phyloP scores from a whole-genome alignment of 768 basidiomycete species.

The Mycena galopus region DNA sequence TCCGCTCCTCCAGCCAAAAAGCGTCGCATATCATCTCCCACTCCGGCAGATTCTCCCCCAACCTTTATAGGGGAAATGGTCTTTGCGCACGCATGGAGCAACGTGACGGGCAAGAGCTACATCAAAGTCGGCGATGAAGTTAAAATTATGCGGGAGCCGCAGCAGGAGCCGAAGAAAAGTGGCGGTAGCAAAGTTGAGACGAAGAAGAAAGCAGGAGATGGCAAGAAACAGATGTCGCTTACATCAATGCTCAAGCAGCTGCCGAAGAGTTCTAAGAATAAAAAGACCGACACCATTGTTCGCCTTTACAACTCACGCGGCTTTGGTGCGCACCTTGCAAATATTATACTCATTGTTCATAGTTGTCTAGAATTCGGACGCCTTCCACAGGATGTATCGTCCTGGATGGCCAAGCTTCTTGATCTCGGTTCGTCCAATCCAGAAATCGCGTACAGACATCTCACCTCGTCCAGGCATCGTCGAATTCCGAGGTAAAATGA shows the following conservation, averaged over 20 bases:
- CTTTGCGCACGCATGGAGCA: conserved; percentile 84
- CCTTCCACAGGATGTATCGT: conserved; percentile 74
- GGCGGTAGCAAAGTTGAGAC: conserved; percentile 42
- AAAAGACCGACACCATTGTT: conserved; percentile 73
- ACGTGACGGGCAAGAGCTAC: conserved; percentile 79
- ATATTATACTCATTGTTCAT: conserved; percentile 1
- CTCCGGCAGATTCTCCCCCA: conserved; percentile 41
- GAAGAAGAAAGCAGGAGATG: conserved; percentile 52
- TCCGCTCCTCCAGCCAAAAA: conserved; percentile 62
- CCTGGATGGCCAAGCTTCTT: conserved; percentile 81
- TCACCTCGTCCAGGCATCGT: conserved; percentile 62
- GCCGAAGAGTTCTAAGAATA: conserved; percentile 61
- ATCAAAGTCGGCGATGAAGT: conserved; percentile 74
- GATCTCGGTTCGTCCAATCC: conserved; percentile 67
- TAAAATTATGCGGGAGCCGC: conserved; percentile 66
- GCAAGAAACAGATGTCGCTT: conserved; percentile 76
- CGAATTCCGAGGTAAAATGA: conserved; percentile 77
- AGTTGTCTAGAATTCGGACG: conserved; percentile 76
- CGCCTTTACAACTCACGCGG: conserved; percentile 74
- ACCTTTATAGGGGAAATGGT: conserved; percentile 78
- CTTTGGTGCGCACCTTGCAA: conserved; percentile 61
- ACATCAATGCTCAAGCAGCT: conserved; percentile 76
- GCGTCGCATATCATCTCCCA: conserved; percentile 58
- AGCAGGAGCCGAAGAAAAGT: conserved; percentile 45
- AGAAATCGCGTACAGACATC: background rate